Evolutionary conservation across 2,329 filamentous ascomycete genomes (phyloP).

Genomic region (Biscogniauxia sp.): DNA sequence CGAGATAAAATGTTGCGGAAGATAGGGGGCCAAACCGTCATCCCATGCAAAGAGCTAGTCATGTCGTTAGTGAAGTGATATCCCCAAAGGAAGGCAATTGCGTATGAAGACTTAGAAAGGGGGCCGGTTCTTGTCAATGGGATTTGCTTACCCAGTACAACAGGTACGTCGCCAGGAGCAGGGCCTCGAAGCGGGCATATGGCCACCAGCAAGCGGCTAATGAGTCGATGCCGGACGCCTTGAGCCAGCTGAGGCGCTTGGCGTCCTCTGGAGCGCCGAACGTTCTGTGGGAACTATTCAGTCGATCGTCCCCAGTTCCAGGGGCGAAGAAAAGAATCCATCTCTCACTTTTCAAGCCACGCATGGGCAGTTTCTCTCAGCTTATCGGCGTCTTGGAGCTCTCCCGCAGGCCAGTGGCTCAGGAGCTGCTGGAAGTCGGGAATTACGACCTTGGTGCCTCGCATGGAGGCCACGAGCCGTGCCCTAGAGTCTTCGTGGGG

Average conservation of each 20-base stretch:
- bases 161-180: not conserved
- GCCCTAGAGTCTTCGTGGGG: not conserved
- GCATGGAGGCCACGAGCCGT: not conserved
- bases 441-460: not conserved
- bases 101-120: no score
- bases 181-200: constrained; percentile 3
- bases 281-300: constrained; percentile 2
- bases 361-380: not conserved
- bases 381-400: not conserved
- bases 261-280: constrained; percentile 1
- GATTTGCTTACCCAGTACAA: constrained; percentile 4
- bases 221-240: not conserved
- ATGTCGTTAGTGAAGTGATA: not conserved
- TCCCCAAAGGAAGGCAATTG: no score
- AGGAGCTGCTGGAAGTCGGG: constrained; percentile 1
- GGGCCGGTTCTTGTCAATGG: no score
- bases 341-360: not conserved
- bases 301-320: not conserved
- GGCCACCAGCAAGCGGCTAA: constrained; percentile 9
- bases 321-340: not conserved
- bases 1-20: not conserved
- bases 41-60: not conserved
- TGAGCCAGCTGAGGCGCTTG: constrained; percentile 3
- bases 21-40: not conserved
- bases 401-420: not conserved